Evolutionary conservation across 768 basidiomycete genomes (phyloP).

Genomic region (Podaxis rugospora): DNA sequence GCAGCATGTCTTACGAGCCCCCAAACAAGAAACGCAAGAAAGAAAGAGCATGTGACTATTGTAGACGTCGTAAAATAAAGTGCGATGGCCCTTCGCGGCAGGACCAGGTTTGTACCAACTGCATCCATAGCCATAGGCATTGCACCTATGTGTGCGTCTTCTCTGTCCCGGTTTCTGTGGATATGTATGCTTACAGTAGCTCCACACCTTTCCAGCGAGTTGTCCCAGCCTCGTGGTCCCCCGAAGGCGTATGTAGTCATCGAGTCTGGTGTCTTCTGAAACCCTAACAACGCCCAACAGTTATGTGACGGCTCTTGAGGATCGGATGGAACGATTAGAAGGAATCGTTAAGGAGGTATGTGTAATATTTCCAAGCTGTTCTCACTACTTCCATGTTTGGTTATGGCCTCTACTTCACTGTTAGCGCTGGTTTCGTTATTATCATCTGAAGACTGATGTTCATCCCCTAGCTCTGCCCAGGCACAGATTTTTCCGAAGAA

Average conservation of each 20-base stretch:
- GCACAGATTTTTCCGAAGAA: conserved; percentile 54
- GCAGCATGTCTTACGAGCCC: not conserved
- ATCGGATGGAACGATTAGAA: conserved; percentile 54
- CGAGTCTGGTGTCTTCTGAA: not conserved
- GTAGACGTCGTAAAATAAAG: conserved; percentile 53
- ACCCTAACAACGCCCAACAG: conserved; percentile 22
- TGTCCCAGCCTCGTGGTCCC: conserved; percentile 61
- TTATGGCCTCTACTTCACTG: not conserved
- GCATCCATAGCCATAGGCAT: conserved; percentile 40
- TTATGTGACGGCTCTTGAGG: conserved; percentile 56
- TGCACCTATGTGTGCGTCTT: conserved; percentile 58
- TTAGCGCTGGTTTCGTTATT: not conserved
- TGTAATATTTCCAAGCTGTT: not conserved
- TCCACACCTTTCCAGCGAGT: conserved; percentile 37
- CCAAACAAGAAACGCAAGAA: conserved; percentile 38
- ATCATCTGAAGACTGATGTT: conserved; percentile 1
- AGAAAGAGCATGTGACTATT: conserved; percentile 57
- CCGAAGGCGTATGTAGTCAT: conserved; percentile 54
- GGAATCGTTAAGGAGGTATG: conserved; percentile 45
- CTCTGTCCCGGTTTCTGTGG: not conserved
- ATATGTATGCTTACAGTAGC: not conserved
- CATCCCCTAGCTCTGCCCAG: conserved; percentile 52
- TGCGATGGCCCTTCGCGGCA: conserved; percentile 55
- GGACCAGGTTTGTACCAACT: conserved; percentile 54
- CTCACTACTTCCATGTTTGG: not conserved